Evolutionary conservation across 2,329 filamentous ascomycete species (phyloP).

Genomic region (Cercospora brassicicola): DNA sequence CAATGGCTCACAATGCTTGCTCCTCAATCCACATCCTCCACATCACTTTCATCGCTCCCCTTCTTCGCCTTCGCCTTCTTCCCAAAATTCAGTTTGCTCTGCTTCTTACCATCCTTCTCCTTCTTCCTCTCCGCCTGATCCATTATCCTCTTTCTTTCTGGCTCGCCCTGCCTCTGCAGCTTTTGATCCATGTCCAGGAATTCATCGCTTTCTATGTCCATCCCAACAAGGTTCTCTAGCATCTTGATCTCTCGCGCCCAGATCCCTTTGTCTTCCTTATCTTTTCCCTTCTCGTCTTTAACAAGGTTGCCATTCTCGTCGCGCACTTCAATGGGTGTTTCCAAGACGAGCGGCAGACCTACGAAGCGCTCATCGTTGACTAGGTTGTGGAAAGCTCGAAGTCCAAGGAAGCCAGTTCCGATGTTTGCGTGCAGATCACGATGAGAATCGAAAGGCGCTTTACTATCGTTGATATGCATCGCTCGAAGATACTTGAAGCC

Average conservation of each 20-base stretch:
- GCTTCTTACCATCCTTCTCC: constrained; percentile 57
- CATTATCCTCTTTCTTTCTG: constrained; percentile 72
- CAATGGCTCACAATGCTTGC: not conserved
- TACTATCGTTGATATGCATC: constrained; percentile 92
- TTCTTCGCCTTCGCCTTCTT: constrained; percentile 38
- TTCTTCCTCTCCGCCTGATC: constrained; percentile 76
- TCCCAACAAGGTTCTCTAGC: constrained; percentile 81
- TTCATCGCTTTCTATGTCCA: constrained; percentile 72
- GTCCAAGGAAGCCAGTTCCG: constrained; percentile 86
- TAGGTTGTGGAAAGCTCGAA: constrained; percentile 85
- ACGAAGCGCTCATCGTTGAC: constrained; percentile 79
- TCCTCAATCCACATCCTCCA: not conserved
- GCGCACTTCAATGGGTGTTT: constrained; percentile 85
- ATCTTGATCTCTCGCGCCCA: constrained; percentile 96
- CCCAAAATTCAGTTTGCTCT: constrained; percentile 39
- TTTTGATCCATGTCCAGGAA: constrained; percentile 66
- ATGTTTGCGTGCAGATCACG: constrained; percentile 95
- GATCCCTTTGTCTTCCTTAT: constrained; percentile 73
- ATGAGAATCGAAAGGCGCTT: constrained; percentile 77
- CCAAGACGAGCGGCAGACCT: constrained; percentile 83
- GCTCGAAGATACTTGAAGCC: constrained; percentile 79
- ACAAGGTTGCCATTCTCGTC: constrained; percentile 60
- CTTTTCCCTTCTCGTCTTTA: constrained; percentile 47
- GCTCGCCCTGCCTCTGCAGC: constrained; percentile 66
- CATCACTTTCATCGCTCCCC: not conserved